Percentiles rank a stretch among this genome's conserved stretches.
Conservation (phyloP, 129 eudicot species). For the Lonicera japonica region DNA sequence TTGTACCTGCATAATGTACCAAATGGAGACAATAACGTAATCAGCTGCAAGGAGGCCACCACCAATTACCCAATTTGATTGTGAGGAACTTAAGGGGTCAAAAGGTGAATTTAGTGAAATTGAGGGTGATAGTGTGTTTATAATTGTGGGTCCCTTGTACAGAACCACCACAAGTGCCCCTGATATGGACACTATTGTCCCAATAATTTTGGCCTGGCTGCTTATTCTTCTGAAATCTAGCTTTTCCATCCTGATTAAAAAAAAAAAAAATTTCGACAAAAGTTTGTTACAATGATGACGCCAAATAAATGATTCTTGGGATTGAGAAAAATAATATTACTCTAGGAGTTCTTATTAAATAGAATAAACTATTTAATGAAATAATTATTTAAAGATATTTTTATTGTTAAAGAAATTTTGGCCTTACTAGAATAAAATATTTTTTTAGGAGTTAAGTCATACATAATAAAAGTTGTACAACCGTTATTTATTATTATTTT, state of each 20-base stretch:
- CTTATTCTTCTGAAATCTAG: constrained; percentile 6
- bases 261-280: no score
- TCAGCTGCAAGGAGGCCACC: constrained; percentile 2
- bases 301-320: no score
- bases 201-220: constrained; percentile 22
- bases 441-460: no score
- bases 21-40: neutral
- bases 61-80: constrained; percentile 15
- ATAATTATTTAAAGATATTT: no score
- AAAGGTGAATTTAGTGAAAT: neutral
- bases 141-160: constrained; percentile 13
- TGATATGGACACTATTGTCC: constrained; percentile 13
- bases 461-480: no score
- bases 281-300: no score
- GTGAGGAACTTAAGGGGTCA: neutral
- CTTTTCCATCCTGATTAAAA: constrained; percentile 22
- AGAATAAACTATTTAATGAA: no score
- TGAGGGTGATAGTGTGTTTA: neutral
- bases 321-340: no score
- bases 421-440: no score
- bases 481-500: no score
- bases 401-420: no score
- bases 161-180: constrained; percentile 20
- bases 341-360: no score
- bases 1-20: constrained; percentile 10